Base-by-base conservation (phyloP, 805 yeast species). In the Saccharomycopsis vini region DNA sequence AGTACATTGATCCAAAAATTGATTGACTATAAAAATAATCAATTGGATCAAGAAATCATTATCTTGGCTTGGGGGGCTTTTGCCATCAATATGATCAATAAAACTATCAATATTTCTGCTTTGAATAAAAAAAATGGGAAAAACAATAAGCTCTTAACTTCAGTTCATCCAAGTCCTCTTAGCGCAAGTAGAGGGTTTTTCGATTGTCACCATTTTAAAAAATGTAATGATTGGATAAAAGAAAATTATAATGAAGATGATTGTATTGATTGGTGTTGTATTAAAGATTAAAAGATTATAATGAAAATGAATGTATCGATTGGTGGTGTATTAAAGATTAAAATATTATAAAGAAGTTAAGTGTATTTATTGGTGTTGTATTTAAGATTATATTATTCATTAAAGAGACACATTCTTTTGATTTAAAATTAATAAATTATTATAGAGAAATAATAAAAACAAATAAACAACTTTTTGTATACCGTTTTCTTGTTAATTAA, bases 141-240 rank as follows among this genome's bases (percentile, higher is more conserved):
- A 3, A 60, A 65, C 31, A 70, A 77, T 45, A 54, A 72, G 34
- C 74, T 85, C 0, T 62, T 92, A 22, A 73, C 72, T 49, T 70
- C 87, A 0, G 97, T 88, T 0, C 99, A 92, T 62, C 99, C 99
- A 1, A 83, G 95, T 22, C 99, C 99, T 1, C 64, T 92, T 40
- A 83, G 95, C 50, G 98, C 98, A 0, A 71, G 81, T 16, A 66
- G 94, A 35, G 95, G 92, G 2, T 92, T 83, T 60, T 89, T 90
- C 54, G 79, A 79, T 2, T 77, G 82, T 52, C 63, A 67, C 19
- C 96, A 87, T 55, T 90, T 88, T 61, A 68, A 60, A 41, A 71
- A 73, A 56, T 77, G 90, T 35, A 90, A 92, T 58, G 75, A 75
- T 5, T 90, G 95, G 95, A 66, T 90, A 1, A 52, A 55, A 13